These are phyloP conservation scores for Pneumocystis oryctolagi DNA, from an alignment of 1,139 yeast species.

Conservation along the genomic window DNA sequence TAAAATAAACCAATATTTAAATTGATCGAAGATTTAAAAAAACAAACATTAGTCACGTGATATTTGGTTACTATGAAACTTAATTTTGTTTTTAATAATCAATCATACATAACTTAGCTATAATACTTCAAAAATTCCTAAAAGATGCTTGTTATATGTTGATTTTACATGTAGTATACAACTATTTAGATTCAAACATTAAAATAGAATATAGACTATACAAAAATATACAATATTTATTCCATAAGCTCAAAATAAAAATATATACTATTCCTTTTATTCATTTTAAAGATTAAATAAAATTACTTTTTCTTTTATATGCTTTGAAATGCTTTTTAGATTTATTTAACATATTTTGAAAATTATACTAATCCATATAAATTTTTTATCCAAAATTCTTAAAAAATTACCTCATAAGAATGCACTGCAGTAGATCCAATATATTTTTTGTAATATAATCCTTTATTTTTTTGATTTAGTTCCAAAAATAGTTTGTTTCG, in stretches of 20 bases:
- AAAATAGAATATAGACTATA: too few species aligned
- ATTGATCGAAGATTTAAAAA: too few species aligned
- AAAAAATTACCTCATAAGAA: not conserved
- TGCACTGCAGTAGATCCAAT: not conserved
- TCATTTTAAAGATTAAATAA: not conserved
- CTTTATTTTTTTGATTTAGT: slow-evolving; percentile 7
- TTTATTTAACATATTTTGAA: not conserved
- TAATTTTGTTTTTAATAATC: too few species aligned
- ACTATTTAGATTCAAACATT: too few species aligned
- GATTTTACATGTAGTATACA: too few species aligned
- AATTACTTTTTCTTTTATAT: not conserved
- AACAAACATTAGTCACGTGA: too few species aligned
- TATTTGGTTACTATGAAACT: too few species aligned
- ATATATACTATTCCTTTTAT: not conserved
- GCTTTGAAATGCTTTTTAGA: not conserved
- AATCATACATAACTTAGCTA: too few species aligned
- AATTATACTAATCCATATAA: not conserved
- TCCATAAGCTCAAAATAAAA: not conserved
- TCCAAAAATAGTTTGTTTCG: slow-evolving; percentile 2
- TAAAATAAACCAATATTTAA: not conserved
- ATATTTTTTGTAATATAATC: slow-evolving; percentile 5
- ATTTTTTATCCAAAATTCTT: not conserved
- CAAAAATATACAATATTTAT: not conserved
- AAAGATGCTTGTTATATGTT: too few species aligned
- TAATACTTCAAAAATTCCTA: too few species aligned